A percentile compares a stretch with the other conserved stretches of the same genome.
Evolutionary conservation across 306 rosid genomes (phyloP).

Genomic region (Oemleria cerasiformis): DNA sequence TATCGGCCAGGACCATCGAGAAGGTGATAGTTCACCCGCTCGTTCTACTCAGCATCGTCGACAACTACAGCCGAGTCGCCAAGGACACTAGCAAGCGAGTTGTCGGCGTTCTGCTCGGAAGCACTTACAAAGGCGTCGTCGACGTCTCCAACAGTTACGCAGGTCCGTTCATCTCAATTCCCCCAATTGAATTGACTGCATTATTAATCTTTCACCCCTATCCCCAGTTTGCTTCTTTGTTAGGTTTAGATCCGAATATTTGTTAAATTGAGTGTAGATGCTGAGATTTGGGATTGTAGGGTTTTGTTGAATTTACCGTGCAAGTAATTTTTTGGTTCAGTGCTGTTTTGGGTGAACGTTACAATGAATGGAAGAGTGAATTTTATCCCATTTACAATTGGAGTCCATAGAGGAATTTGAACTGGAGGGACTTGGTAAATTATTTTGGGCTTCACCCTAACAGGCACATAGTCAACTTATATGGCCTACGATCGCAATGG

Average conservation of each 20-base stretch:
- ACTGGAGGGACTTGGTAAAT: slow-evolving; percentile 85
- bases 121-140: slow-evolving; percentile 74
- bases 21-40: slow-evolving; percentile 85
- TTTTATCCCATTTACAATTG: slow-evolving; percentile 77
- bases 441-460: slow-evolving; percentile 85
- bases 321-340: slow-evolving; percentile 54
- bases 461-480: slow-evolving; percentile 77
- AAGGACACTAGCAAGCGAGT: slow-evolving; percentile 84
- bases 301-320: not conserved
- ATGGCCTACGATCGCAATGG: slow-evolving; percentile 74
- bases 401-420: slow-evolving; percentile 89
- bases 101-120: slow-evolving; percentile 80
- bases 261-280: not conserved
- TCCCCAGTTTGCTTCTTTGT: not conserved
- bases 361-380: slow-evolving; percentile 93
- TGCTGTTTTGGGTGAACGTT: slow-evolving; percentile 92
- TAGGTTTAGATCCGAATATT: not conserved
- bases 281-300: not conserved
- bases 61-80: slow-evolving; percentile 85
- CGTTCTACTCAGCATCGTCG: slow-evolving; percentile 86
- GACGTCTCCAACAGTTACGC: slow-evolving; percentile 91
- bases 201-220: not conserved
- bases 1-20: slow-evolving; percentile 70
- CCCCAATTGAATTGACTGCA: not conserved
- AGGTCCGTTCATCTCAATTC: slow-evolving; percentile 32